Conservation (phyloP, 768 basidiomycete species). For the Trametes cingulata region DNA sequence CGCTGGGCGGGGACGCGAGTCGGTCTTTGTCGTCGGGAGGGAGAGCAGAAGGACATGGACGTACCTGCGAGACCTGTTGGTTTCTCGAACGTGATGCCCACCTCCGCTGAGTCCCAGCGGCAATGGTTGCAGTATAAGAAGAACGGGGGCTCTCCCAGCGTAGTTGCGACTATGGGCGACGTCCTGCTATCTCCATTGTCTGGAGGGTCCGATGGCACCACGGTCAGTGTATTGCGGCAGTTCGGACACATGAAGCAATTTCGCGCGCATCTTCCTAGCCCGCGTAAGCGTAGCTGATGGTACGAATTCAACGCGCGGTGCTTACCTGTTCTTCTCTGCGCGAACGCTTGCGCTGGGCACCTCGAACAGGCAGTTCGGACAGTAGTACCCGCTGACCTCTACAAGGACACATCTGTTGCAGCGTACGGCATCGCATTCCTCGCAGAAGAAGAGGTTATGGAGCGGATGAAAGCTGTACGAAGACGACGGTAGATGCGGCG, state of each 20-base stretch:
- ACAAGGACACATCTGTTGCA: slow-evolving; percentile 91
- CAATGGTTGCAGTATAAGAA: slow-evolving; percentile 91
- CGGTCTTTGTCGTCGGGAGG: background rate
- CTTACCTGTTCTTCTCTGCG: slow-evolving; percentile 93
- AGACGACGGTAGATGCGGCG: slow-evolving; percentile 76
- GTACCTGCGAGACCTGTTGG: slow-evolving; percentile 92
- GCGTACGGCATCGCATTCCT: slow-evolving; percentile 94
- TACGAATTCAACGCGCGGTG: background rate
- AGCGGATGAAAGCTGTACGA: slow-evolving; percentile 82
- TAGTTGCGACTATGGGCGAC: slow-evolving; percentile 48
- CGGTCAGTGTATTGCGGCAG: slow-evolving; percentile 86
- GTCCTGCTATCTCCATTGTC: slow-evolving; percentile 59
- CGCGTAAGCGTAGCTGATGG: background rate
- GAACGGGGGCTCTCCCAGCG: slow-evolving; percentile 85
- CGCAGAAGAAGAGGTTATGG: slow-evolving; percentile 91
- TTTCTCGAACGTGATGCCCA: slow-evolving; percentile 93
- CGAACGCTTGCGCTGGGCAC: slow-evolving; percentile 98
- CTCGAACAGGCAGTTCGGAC: slow-evolving; percentile 97
- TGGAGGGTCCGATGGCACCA: slow-evolving; percentile 85
- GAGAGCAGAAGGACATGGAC: slow-evolving; percentile 26
- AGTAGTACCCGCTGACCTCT: slow-evolving; percentile 97
- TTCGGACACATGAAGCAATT: slow-evolving; percentile 97
- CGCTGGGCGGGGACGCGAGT: slow-evolving; percentile 45
- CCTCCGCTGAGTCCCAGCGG: slow-evolving; percentile 91
- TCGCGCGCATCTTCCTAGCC: slow-evolving; percentile 77